Evolutionary conservation across 768 basidiomycete genomes (phyloP).

Genomic region (Psilocybe subaeruginosa): DNA sequence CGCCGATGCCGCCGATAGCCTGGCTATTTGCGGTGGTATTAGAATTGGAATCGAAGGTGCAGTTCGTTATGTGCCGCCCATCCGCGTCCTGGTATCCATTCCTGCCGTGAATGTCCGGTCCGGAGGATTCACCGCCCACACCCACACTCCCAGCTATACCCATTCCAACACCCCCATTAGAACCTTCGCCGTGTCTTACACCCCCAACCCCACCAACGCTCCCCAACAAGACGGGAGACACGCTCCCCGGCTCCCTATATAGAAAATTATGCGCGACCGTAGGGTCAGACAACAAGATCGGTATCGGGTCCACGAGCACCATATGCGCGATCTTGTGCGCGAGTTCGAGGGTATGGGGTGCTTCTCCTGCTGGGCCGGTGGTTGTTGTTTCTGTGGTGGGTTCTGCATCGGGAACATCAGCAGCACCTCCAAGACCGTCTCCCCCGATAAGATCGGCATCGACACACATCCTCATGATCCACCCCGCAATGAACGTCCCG

Average conservation of each 20-base stretch:
- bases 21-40: no score
- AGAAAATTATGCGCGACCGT: conserved; percentile 69
- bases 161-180: no score
- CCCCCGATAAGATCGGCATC: conserved; percentile 8
- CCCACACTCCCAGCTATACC: no score
- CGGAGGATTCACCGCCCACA: no score
- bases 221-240: conserved; percentile 9
- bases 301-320: conserved; percentile 67
- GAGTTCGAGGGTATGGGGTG: conserved; percentile 10
- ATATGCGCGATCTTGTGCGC: conserved; percentile 41
- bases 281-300: conserved; percentile 64
- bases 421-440: neutral
- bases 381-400: no score
- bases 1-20: no score
- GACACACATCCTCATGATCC: conserved; percentile 47
- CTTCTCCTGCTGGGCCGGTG: neutral
- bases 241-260: conserved; percentile 45
- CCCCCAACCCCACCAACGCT: neutral
- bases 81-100: no score
- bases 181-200: no score
- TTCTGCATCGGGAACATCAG: no score
- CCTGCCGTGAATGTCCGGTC: no score
- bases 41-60: no score
- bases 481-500: conserved; percentile 59
- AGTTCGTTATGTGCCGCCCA: no score